Base-by-base conservation (phyloP, 148 eudicot species). In the Nepenthes mirabilis region DNA sequence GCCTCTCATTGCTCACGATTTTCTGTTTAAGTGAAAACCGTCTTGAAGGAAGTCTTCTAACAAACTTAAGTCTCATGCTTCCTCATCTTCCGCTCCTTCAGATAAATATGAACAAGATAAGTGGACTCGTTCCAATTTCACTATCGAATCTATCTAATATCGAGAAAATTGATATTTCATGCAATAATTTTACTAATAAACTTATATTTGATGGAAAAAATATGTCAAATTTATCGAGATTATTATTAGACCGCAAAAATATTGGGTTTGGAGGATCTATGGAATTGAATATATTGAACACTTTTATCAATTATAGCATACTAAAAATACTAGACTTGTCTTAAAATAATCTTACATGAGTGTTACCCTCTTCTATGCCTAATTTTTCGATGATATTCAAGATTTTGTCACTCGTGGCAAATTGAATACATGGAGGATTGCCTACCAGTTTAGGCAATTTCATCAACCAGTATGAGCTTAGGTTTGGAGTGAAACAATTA, bases 101-200 rank as follows among this genome's bases (percentile, higher is more conserved):
- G 11, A 2, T 70, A 5, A 2, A 35, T 2, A 3, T 6, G 1
- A 69, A 73, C 48, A 14, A 60, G 14, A 36, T 79, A 12, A 67
- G 62, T 37, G 83, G 80, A 37, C 23, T 59, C 9, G 10, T 76
- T 40, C 80, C 83, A 0, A 9, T 36, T 35, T 60, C 75, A 1
- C 14, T 75, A 8, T 58, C 73, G 7, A 75, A 72, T 51, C 72
- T 69, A 23, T 68, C 80, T 32, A 66, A 47, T 2, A 47, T 79
- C 1, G 34, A 36, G 14, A 1, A 0, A 1, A 40, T 76, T 51
- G 56, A 36, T 1, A 33, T 80, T 1, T 2, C 10, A 0, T 0
- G 2, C 0, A 80, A 71, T 35, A 36, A 49, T 0, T 66, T 77
- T 33, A 7, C 40, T 0, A 65, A 72, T 10, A 50, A 47, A 50